These are phyloP conservation scores for Bipolaris zeicola DNA, from an alignment of 2,329 filamentous ascomycete species.

Conservation along the genomic window DNA sequence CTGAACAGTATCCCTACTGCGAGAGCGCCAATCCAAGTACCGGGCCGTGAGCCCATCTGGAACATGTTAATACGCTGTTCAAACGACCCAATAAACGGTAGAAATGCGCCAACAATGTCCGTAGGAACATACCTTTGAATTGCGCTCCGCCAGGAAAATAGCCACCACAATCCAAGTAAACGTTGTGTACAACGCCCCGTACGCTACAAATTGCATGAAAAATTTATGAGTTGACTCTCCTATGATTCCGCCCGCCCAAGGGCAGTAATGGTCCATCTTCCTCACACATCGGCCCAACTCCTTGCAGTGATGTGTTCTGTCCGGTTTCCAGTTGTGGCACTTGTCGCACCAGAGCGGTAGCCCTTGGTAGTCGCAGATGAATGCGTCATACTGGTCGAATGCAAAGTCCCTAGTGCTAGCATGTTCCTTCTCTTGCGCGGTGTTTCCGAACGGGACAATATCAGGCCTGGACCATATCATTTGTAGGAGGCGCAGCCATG, in stretches of 20 bases:
- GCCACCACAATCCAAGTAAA: slow-evolving; percentile 68
- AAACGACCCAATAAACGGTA: neutral
- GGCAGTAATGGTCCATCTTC: slow-evolving; percentile 96
- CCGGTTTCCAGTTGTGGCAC: slow-evolving; percentile 86
- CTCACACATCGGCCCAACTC: slow-evolving; percentile 80
- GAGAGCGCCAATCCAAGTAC: slow-evolving; percentile 66
- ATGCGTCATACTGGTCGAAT: slow-evolving; percentile 83
- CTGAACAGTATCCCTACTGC: slow-evolving; percentile 74
- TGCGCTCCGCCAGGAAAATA: slow-evolving; percentile 65
- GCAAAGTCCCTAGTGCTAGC: slow-evolving; percentile 60
- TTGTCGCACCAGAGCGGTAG: slow-evolving; percentile 81
- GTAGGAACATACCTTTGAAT: slow-evolving; percentile 47
- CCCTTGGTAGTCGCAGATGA: slow-evolving; percentile 81
- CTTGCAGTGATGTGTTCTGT: slow-evolving; percentile 84
- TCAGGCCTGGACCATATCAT: slow-evolving; percentile 74
- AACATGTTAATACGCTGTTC: slow-evolving; percentile 1
- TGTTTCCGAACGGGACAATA: slow-evolving; percentile 66
- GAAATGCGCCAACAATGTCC: neutral
- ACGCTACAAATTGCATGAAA: slow-evolving; percentile 85
- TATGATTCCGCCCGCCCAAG: slow-evolving; percentile 93
- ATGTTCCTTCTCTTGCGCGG: slow-evolving; percentile 35
- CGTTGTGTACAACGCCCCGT: slow-evolving; percentile 70
- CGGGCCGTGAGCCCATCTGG: slow-evolving; percentile 32
- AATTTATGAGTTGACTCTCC: slow-evolving; percentile 88
- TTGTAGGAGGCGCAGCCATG: slow-evolving; percentile 74